Percentiles rank a stretch among this genome's conserved stretches.
These are phyloP conservation scores for Malania oleifera DNA, from an alignment of 164 flowering plant species.

Conservation along the genomic window DNA sequence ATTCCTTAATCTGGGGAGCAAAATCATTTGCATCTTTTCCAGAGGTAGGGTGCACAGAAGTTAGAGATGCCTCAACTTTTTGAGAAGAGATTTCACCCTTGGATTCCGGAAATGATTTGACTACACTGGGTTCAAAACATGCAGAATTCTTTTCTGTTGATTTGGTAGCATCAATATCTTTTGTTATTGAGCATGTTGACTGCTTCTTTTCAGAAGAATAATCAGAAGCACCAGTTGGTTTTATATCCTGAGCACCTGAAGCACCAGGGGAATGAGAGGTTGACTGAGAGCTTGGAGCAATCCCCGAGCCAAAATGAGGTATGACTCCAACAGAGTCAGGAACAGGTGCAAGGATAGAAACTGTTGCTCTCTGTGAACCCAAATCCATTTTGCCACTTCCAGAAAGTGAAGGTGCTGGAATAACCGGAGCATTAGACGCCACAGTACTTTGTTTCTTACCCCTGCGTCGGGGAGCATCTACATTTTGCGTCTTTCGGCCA, in stretches of 20 bases:
- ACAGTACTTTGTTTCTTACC: conserved; percentile 40
- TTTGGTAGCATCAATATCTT: too few species aligned
- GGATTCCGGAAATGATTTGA: too few species aligned
- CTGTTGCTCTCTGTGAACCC: conserved; percentile 8
- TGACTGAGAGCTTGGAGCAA: conserved; percentile 15
- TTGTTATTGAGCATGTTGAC: too few species aligned
- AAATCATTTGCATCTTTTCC: too few species aligned
- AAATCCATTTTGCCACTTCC: conserved; percentile 3
- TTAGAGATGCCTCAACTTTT: too few species aligned
- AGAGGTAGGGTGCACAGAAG: too few species aligned
- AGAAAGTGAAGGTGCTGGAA: conserved; percentile 9
- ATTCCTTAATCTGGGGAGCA: too few species aligned
- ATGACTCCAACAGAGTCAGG: conserved; percentile 8
- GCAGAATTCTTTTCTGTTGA: too few species aligned
- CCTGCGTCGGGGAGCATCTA: conserved; percentile 52
- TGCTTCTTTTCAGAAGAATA: conserved; percentile 5
- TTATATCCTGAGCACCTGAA: conserved; percentile 11
- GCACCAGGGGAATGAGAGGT: neutral
- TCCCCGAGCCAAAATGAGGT: conserved; percentile 9
- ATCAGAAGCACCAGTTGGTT: conserved; percentile 10
- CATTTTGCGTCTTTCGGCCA: conserved; percentile 37
- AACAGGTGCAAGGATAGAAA: conserved; percentile 4
- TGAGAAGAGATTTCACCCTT: too few species aligned
- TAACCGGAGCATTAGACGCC: conserved; percentile 11
- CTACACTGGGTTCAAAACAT: too few species aligned